phyloP scores from a whole-genome alignment of 2,329 filamentous ascomycete species.

The Pestalotiopsis sp. region DNA sequence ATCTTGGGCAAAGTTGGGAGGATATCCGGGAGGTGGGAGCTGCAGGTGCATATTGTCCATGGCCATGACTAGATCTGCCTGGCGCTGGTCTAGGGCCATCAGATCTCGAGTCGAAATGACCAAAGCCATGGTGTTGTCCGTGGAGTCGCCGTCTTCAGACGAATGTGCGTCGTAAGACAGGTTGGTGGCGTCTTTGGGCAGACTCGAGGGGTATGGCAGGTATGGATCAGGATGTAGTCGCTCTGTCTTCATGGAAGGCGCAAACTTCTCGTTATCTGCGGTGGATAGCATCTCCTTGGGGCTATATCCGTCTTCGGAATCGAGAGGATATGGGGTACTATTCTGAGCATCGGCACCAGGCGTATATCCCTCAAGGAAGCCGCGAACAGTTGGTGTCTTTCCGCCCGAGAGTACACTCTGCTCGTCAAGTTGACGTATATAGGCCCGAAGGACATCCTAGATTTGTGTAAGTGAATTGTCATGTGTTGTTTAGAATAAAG shows the following conservation, averaged over 20 bases:
- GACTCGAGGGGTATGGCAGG: conserved; percentile 18
- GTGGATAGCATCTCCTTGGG: conserved; percentile 38
- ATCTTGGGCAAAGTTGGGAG: conserved; percentile 34
- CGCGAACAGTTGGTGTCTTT: conserved; percentile 52
- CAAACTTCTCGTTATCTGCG: conserved; percentile 44
- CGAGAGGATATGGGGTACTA: conserved; percentile 28
- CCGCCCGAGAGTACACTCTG: conserved; percentile 45
- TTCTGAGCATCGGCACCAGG: conserved; percentile 32
- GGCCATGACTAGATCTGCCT: conserved; percentile 42
- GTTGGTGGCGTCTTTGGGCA: conserved; percentile 23
- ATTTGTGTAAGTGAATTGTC: conserved; percentile 19
- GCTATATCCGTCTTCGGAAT: conserved; percentile 26
- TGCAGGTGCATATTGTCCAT: conserved; percentile 46
- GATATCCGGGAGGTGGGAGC: conserved; percentile 24
- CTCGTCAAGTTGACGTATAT: conserved; percentile 62
- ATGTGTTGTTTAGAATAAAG: conserved; percentile 9
- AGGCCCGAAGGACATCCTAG: conserved; percentile 61
- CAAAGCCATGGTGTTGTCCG: conserved; percentile 42
- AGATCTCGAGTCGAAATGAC: conserved; percentile 57
- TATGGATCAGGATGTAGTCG: conserved; percentile 37
- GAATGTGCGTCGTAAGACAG: conserved; percentile 38
- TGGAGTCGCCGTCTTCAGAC: conserved; percentile 38
- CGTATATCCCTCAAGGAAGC: conserved; percentile 47
- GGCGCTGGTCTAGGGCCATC: conserved; percentile 45
- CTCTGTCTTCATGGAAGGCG: conserved; percentile 40